Conservation (phyloP, 2,329 filamentous ascomycete genomes). For the Trichoderma hamatum region DNA sequence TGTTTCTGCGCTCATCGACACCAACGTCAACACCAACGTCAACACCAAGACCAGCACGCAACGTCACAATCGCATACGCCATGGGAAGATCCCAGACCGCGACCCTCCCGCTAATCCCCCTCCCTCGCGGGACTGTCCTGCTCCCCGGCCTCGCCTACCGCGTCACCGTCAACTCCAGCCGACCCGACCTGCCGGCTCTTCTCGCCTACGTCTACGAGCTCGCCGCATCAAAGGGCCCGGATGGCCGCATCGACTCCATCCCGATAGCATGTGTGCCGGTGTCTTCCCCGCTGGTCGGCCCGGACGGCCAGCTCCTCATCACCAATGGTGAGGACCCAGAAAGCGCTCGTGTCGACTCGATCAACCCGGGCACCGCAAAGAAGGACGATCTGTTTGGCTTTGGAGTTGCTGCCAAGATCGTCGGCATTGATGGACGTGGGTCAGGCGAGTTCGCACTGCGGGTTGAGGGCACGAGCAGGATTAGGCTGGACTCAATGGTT, state of each 20-base stretch:
- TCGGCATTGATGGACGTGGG: slow-evolving; percentile 74
- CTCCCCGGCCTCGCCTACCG: slow-evolving; percentile 84
- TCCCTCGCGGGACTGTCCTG: slow-evolving; percentile 78
- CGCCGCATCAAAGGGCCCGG: slow-evolving; percentile 67
- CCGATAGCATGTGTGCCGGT: slow-evolving; percentile 88
- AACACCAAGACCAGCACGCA: not conserved
- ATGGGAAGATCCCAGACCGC: slow-evolving; percentile 49
- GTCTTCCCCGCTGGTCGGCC: slow-evolving; percentile 71
- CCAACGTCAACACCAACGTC: not conserved
- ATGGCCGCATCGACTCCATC: slow-evolving; percentile 66
- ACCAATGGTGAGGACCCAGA: slow-evolving; percentile 62
- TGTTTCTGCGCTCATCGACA: not conserved
- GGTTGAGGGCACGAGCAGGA: slow-evolving; percentile 81
- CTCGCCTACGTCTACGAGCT: slow-evolving; percentile 83
- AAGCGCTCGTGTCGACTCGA: slow-evolving; percentile 46
- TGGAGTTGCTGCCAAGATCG: slow-evolving; percentile 79
- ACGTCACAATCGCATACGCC: slow-evolving; percentile 30
- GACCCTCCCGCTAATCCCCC: slow-evolving; percentile 75
- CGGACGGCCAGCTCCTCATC: slow-evolving; percentile 75
- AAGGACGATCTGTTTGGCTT: slow-evolving; percentile 79
- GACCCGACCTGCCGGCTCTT: slow-evolving; percentile 85
- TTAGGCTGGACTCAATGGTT: slow-evolving; percentile 66
- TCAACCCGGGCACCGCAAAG: slow-evolving; percentile 62
- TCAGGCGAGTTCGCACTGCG: slow-evolving; percentile 79
- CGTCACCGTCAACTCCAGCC: slow-evolving; percentile 76